Conservation (phyloP, 1,284 basidiomycete species). For the Tilletiopsis washingtonensis region DNA sequence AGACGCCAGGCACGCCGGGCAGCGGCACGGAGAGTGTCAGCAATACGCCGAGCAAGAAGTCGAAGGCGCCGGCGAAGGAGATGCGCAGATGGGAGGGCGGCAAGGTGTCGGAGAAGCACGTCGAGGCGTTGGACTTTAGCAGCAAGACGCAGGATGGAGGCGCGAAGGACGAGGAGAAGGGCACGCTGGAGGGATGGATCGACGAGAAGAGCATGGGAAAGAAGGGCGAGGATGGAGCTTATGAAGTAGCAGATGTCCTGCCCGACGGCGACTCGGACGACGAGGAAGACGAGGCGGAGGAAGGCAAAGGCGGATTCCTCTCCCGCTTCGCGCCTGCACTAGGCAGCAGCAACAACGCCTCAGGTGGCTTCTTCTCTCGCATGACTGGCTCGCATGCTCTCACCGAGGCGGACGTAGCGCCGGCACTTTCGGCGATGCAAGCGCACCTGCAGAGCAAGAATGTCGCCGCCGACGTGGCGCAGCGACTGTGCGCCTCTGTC, state of each 20-base stretch:
- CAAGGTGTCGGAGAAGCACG: conserved; percentile 57
- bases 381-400: conserved; percentile 64
- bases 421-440: conserved; percentile 87
- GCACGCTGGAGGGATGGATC: conserved; percentile 60
- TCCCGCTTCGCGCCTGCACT: conserved; percentile 56
- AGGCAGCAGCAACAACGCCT: conserved; percentile 47
- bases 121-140: conserved; percentile 78
- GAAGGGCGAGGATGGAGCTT: conserved; percentile 71
- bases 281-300: conserved; percentile 26
- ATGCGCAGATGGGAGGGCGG: conserved; percentile 88
- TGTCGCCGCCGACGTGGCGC: conserved; percentile 88
- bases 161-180: conserved; percentile 44
- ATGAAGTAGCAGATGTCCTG: conserved; percentile 83
- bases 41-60: conserved; percentile 40
- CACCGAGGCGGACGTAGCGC: conserved; percentile 72
- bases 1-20: conserved; percentile 26
- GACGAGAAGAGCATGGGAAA: conserved; percentile 72
- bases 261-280: conserved; percentile 54
- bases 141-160: neutral
- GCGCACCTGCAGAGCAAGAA: conserved; percentile 98
- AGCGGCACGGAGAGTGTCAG: conserved; percentile 11
- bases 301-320: conserved; percentile 49
- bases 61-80: conserved; percentile 61
- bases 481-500: conserved; percentile 87
- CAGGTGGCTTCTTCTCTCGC: conserved; percentile 48